These are phyloP conservation scores for Saposhnikovia divaricata DNA, from an alignment of 129 eudicot genomes.

Conservation along the genomic window DNA sequence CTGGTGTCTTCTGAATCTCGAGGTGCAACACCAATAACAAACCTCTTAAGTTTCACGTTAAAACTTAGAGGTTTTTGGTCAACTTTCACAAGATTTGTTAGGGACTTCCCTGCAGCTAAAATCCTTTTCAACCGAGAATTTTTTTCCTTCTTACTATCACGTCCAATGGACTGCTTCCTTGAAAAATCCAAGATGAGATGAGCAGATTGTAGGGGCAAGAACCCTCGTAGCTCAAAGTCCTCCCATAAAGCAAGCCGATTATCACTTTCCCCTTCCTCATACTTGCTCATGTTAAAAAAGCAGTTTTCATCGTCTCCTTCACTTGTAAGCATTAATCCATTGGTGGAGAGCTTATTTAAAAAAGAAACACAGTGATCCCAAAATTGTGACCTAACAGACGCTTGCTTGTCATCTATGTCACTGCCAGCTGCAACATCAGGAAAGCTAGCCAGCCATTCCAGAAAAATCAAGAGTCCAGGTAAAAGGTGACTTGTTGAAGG, in stretches of 20 bases:
- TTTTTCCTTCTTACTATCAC: conserved; percentile 41
- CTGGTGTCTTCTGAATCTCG: conserved; percentile 9
- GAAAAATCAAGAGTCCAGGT: conserved; percentile 44
- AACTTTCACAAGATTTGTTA: conserved; percentile 34
- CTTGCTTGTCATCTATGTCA: conserved; percentile 30
- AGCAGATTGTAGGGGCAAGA: conserved; percentile 54
- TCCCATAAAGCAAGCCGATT: conserved; percentile 53
- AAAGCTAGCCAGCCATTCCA: conserved; percentile 58
- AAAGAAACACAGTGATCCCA: conserved; percentile 42
- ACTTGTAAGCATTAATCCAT: conserved; percentile 23
- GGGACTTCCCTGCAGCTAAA: conserved; percentile 46
- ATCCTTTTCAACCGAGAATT: conserved; percentile 43
- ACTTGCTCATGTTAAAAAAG: conserved; percentile 44
- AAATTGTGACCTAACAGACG: conserved; percentile 28
- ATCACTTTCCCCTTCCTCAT: conserved; percentile 44
- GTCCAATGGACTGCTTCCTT: conserved; percentile 31
- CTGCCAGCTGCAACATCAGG: conserved; percentile 34
- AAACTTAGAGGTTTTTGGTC: conserved; percentile 36
- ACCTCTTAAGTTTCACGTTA: conserved; percentile 29
- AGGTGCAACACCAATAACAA: conserved; percentile 39
- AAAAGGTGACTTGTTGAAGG: conserved; percentile 39
- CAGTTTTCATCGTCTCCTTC: conserved; percentile 32
- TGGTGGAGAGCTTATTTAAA: conserved; percentile 36
- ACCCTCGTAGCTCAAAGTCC: conserved; percentile 63
- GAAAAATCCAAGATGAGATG: conserved; percentile 51